Evolutionary conservation across 2,329 filamentous ascomycete genomes (phyloP).

Genomic region (Fusarium falciforme): DNA sequence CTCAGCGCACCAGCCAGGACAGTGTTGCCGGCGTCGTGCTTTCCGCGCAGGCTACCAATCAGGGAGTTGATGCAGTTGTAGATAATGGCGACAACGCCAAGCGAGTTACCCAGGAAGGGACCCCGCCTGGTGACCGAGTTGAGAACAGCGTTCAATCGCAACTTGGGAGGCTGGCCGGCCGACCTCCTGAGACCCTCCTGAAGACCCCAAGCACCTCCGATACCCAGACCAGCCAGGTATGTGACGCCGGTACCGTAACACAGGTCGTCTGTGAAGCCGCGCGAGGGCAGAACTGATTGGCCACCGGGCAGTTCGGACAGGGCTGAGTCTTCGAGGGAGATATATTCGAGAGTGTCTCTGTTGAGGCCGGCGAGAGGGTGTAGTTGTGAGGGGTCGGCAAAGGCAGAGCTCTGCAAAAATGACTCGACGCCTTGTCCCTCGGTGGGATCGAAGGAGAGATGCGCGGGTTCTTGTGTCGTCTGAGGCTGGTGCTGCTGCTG

Average conservation of each 20-base stretch:
- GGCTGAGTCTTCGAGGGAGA: conserved; percentile 90
- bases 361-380: conserved; percentile 95
- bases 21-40: conserved; percentile 92
- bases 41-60: conserved; percentile 81
- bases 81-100: conserved; percentile 93
- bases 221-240: conserved; percentile 85
- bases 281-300: conserved; percentile 89
- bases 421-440: conserved; percentile 84
- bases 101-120: conserved; percentile 95
- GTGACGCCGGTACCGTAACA: conserved; percentile 97
- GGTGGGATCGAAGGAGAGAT: conserved; percentile 75
- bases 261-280: conserved; percentile 97
- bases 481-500: conserved; percentile 52
- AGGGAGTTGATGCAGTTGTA: conserved; percentile 95
- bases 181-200: conserved; percentile 87
- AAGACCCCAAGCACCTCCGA: conserved; percentile 93
- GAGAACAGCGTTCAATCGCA: conserved; percentile 92
- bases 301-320: conserved; percentile 87
- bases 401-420: conserved; percentile 81
- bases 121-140: conserved; percentile 94
- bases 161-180: conserved; percentile 83
- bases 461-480: conserved; percentile 61
- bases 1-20: conserved; percentile 86
- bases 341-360: conserved; percentile 92
- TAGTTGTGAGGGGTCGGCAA: conserved; percentile 87